These are phyloP conservation scores for Tricholoma saponaceum DNA, from an alignment of 768 basidiomycete genomes.

Conservation along the genomic window DNA sequence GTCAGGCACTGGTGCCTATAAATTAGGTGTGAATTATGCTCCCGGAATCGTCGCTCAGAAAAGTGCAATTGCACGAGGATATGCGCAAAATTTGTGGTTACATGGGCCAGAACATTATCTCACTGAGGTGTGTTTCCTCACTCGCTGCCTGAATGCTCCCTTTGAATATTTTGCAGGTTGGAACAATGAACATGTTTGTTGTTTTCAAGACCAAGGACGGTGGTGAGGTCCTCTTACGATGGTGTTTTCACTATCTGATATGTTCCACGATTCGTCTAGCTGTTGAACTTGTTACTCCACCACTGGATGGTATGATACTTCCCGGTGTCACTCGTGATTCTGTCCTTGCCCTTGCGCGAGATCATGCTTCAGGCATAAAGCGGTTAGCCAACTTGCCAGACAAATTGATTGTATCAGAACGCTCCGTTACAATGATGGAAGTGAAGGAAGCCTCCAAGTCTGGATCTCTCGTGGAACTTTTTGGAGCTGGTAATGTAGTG, in stretches of 20 bases:
- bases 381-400: constrained; percentile 48
- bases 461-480: constrained; percentile 75
- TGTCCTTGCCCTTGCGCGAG: constrained; percentile 64
- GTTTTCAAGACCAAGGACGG: constrained; percentile 72
- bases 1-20: constrained; percentile 82
- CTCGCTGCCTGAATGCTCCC: background rate
- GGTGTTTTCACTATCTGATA: background rate
- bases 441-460: constrained; percentile 52
- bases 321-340: constrained; percentile 92
- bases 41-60: constrained; percentile 85
- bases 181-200: constrained; percentile 91
- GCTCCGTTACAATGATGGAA: constrained; percentile 73
- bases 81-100: constrained; percentile 88
- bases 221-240: constrained; percentile 28
- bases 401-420: constrained; percentile 59
- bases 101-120: constrained; percentile 64
- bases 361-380: constrained; percentile 48
- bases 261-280: constrained; percentile 29
- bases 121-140: constrained; percentile 37
- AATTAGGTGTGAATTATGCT: constrained; percentile 86
- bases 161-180: constrained; percentile 55
- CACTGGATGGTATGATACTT: constrained; percentile 87
- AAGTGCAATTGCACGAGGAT: constrained; percentile 69
- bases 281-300: constrained; percentile 84
- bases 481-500: constrained; percentile 60